Evolutionary conservation across 352 stramenopile species (phyloP), one percentile per base, ranked within the genome.

Genomic region (Pythium oligandrum): DNA sequence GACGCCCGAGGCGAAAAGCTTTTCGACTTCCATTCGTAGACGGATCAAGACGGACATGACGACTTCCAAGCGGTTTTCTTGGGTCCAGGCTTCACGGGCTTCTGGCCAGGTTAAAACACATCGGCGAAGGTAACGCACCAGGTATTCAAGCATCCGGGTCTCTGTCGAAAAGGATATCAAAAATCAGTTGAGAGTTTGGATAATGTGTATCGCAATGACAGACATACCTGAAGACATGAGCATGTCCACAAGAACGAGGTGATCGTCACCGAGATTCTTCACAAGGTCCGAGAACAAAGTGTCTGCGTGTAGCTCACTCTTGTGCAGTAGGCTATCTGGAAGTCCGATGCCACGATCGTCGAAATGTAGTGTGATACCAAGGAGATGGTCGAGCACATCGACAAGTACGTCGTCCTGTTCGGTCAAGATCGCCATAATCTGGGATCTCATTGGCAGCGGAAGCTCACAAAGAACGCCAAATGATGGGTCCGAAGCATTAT

Each of bases 361-460:
- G 1, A 54, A 6, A 30, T 34, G 4, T 9, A 31, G 39, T 10
- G 51, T 37, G 35, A 80, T 71, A 6, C 61, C 51, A 33, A 71
- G 66, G 12, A 88, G 61, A 17, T 64, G 55, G 12, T 80, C 58
- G 3, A 83, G 59, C n/a, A 85, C 72, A 46, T 86, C 71, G 30
- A 90, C 57, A 65, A 90, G 70, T 26, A 82, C 66, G 45, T 88
- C 75, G 39, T 90, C 79, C 68, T 90, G 77, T 48, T 90, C 79
- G 30, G 67, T 71, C 8, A 90, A 55, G 12, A 87, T 56, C 8
- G 42, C 49, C n/a, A 88, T 65, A 17, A 88, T 47, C n/a, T 64
- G 59, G 32, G 46, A 26, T 9, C 77, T 64, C 42, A 40, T 51
- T 32, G 74, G 68, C 39, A 78, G 38, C 34, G 10, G 7, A 34